Conservation (phyloP, 2,329 filamentous ascomycete species). For the Rhinocladiella mackenziei region DNA sequence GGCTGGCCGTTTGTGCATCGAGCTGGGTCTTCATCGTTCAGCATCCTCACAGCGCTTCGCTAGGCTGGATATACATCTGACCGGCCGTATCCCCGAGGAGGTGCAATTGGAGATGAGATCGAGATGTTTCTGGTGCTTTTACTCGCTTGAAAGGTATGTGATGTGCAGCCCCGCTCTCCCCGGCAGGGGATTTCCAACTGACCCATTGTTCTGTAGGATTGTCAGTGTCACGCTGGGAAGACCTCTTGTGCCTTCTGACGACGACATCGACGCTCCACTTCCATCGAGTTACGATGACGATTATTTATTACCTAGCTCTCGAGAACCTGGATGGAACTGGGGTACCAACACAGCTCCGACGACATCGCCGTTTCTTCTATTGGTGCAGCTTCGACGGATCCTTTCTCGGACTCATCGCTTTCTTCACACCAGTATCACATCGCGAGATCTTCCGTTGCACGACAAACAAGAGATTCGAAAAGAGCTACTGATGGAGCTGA, state of each 20-base stretch:
- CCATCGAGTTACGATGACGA: slow-evolving; percentile 6
- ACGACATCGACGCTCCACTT: slow-evolving; percentile 8
- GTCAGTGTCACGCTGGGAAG: slow-evolving; percentile 11
- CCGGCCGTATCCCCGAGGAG: not conserved
- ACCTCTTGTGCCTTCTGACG: slow-evolving; percentile 5
- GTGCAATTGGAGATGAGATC: not conserved
- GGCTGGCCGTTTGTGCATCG: not conserved
- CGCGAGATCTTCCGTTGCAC: not conserved
- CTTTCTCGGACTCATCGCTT: not conserved
- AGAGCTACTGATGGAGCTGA: not conserved
- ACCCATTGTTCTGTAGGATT: no score
- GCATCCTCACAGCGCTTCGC: not conserved
- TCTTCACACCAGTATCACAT: slow-evolving; percentile 1
- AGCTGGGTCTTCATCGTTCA: not conserved
- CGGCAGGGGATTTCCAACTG: no score
- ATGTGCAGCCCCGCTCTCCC: no score
- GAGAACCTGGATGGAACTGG: no score
- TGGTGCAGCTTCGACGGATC: not conserved
- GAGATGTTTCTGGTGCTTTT: slow-evolving; percentile 3
- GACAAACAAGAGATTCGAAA: not conserved
- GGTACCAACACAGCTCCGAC: no score
- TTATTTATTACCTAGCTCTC: not conserved
- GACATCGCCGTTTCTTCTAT: not conserved
- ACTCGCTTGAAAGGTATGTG: slow-evolving; percentile 1
- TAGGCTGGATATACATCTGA: slow-evolving; percentile 1